Base-by-base conservation (phyloP, 2,329 filamentous ascomycete genomes). In the Leptographium radiaticola region DNA sequence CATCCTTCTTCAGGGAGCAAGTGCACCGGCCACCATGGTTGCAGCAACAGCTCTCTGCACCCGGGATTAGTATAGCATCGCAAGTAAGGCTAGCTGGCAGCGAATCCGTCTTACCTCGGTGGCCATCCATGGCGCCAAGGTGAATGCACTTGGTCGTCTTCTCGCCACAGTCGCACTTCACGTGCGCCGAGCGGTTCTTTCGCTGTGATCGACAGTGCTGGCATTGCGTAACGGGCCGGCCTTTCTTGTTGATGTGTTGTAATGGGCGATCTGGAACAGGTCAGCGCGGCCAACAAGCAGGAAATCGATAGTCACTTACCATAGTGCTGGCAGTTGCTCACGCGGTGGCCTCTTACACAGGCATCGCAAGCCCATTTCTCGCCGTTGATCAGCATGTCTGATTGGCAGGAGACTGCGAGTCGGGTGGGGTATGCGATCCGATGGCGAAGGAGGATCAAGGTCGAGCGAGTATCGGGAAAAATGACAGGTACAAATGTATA, bases 331-430 rank as follows among this genome's bases (percentile, higher is more conserved):
- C 93, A 98, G 69, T 93, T 95, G 84, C 90, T 97, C 68, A 98
- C 93, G 68, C 93, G 88, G 75, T 98, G 93, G 67, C 93, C 93
- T 71, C 93, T 87, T 68, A 98, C 89, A 75, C 93, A 98, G 73
- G 90, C 90, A 75, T 95, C 88, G 77, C 91, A 97, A 72, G 91
- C 91, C 76, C 82, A 97, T 77, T 97, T 97, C 76, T 95, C 89
- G 71, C 91, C 91, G 77, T 95, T 84, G 70, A 90, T 87, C 69
- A 90, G 77, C 87, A 90, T 90, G 58, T 64, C 70, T 25, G 25
- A 16, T 25, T 15, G n/a, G 13, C n/a, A 25, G 25, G 8, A 34
- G 38, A 9, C 2, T 25, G 9, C 33, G 25, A 12, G 36, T 42
- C 46, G 34, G 34, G 49, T 40, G 49, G 49, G 49, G 49, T 43